Conservation (phyloP, 768 basidiomycete species). For the Tricholoma matsutake region DNA sequence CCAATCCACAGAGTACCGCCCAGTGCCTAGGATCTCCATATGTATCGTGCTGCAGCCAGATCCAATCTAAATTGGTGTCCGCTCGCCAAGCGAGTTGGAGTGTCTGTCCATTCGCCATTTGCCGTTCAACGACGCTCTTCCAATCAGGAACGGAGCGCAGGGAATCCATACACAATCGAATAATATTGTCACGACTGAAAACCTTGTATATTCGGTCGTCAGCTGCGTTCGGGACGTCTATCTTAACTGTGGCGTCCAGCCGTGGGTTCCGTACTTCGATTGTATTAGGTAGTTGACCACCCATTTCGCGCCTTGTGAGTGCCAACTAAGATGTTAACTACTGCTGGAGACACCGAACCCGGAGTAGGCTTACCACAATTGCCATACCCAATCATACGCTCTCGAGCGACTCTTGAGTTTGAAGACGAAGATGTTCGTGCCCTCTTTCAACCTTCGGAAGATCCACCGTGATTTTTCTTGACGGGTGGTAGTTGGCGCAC, state of each 20-base stretch:
- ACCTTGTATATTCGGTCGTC: slow-evolving; percentile 40
- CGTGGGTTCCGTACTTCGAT: slow-evolving; percentile 72
- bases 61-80: slow-evolving; percentile 79
- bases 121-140: slow-evolving; percentile 54
- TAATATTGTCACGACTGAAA: slow-evolving; percentile 60
- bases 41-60: slow-evolving; percentile 69
- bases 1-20: slow-evolving; percentile 74
- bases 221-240: slow-evolving; percentile 60
- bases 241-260: slow-evolving; percentile 61
- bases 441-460: slow-evolving; percentile 51
- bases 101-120: slow-evolving; percentile 50
- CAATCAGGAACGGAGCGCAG: slow-evolving; percentile 58
- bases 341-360: background rate
- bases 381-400: slow-evolving; percentile 89
- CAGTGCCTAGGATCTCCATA: slow-evolving; percentile 61
- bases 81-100: slow-evolving; percentile 80
- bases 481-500: slow-evolving; percentile 48
- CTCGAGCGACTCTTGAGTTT: slow-evolving; percentile 76
- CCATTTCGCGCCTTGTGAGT: slow-evolving; percentile 59
- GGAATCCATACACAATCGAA: slow-evolving; percentile 57
- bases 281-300: slow-evolving; percentile 62
- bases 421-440: slow-evolving; percentile 85
- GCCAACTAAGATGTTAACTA: slow-evolving; percentile 2
- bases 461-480: slow-evolving; percentile 43
- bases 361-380: slow-evolving; percentile 56